Percentiles rank a stretch among this genome's conserved stretches.
phyloP scores from a whole-genome alignment of 768 basidiomycete genomes.

The Pleurotus tuoliensis region DNA sequence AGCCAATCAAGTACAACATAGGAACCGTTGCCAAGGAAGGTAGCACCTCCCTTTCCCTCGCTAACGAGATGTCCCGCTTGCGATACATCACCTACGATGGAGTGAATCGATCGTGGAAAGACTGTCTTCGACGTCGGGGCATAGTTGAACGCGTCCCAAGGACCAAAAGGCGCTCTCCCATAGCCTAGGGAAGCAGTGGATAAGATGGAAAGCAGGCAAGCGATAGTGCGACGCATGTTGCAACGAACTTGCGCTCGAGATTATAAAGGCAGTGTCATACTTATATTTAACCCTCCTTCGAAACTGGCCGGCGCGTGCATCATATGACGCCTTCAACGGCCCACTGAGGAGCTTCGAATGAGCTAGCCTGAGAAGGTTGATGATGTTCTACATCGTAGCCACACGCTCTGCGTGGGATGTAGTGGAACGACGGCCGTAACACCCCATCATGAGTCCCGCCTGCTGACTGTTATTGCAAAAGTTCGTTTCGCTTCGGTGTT shows the following conservation, averaged over 20 bases:
- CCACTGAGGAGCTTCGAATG: too few species aligned
- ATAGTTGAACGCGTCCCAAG: slow-evolving; percentile 41
- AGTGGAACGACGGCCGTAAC: too few species aligned
- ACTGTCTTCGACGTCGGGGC: slow-evolving; percentile 31
- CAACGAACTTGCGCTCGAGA: not conserved
- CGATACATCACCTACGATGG: slow-evolving; percentile 21
- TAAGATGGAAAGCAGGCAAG: not conserved
- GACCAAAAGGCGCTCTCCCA: slow-evolving; percentile 31
- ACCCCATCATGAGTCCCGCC: too few species aligned
- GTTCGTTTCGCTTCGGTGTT: too few species aligned
- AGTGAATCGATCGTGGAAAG: slow-evolving; percentile 24
- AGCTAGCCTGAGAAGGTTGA: too few species aligned
- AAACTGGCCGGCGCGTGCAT: too few species aligned
- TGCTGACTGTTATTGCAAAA: too few species aligned
- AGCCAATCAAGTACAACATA: slow-evolving; percentile 37
- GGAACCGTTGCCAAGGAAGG: slow-evolving; percentile 24
- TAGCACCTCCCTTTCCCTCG: slow-evolving; percentile 19
- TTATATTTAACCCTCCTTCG: too few species aligned
- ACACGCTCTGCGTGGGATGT: too few species aligned
- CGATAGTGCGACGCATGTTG: not conserved
- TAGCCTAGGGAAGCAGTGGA: not conserved
- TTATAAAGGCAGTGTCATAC: not conserved
- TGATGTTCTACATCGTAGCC: too few species aligned
- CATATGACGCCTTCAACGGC: too few species aligned
- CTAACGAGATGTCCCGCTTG: slow-evolving; percentile 22